Conservation (phyloP, 2,329 filamentous ascomycete genomes). For the Claviceps digitariae region DNA sequence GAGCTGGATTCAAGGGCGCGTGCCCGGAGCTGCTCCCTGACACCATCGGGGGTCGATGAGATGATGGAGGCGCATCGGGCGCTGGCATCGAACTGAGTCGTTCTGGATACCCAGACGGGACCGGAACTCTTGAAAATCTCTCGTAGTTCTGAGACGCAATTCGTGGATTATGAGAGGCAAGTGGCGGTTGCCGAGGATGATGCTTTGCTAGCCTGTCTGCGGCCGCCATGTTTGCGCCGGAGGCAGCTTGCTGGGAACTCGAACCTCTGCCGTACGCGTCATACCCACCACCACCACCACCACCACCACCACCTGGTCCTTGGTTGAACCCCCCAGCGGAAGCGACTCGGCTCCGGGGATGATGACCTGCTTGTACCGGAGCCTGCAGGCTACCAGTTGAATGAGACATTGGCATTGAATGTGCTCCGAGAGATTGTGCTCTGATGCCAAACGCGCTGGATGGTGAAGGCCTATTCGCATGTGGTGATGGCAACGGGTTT, state of each 20-base stretch:
- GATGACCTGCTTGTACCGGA: constrained; percentile 14
- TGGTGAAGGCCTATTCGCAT: constrained; percentile 34
- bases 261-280: constrained; percentile 20
- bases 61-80: constrained; percentile 8
- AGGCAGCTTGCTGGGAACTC: constrained; percentile 13
- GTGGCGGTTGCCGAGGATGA: constrained; percentile 8
- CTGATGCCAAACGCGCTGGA: constrained; percentile 41
- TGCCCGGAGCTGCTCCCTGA: constrained; percentile 10
- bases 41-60: constrained; percentile 9
- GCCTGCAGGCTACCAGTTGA: constrained; percentile 34
- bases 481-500: constrained; percentile 33
- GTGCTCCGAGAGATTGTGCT: constrained; percentile 23
- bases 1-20: constrained; percentile 8
- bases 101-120: constrained; percentile 17
- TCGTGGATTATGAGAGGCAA: constrained; percentile 7
- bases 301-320: constrained; percentile 9
- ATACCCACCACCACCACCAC: background rate
- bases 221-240: constrained; percentile 17
- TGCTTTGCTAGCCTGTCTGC: constrained; percentile 18
- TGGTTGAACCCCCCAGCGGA: constrained; percentile 33
- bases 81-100: constrained; percentile 20
- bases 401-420: constrained; percentile 28
- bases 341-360: constrained; percentile 25
- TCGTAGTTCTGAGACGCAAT: constrained; percentile 11
- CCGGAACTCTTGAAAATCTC: constrained; percentile 19